Evolutionary conservation across 2,329 filamentous ascomycete genomes (phyloP).

Genomic region (Rutstroemia sp.): DNA sequence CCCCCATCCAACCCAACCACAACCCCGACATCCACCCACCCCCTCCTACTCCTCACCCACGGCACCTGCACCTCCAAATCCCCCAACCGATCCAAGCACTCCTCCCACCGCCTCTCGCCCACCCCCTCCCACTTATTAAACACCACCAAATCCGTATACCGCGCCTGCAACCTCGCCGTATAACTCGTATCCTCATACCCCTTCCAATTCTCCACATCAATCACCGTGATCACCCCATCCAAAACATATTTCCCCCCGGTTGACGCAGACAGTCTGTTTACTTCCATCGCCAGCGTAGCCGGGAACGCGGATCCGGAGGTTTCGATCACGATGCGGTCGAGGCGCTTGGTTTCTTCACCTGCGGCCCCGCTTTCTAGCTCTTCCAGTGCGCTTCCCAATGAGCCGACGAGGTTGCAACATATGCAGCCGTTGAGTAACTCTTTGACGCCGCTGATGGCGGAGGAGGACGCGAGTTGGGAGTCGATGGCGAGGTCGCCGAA

Average conservation of each 20-base stretch:
- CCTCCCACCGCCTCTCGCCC: constrained; percentile 53
- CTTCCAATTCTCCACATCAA: constrained; percentile 71
- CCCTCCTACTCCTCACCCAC: constrained; percentile 78
- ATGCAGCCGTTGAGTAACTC: constrained; percentile 97
- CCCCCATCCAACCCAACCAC: constrained; percentile 85
- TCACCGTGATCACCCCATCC: constrained; percentile 64
- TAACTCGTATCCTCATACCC: constrained; percentile 66
- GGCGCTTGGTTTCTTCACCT: neutral
- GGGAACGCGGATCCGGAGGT: constrained; percentile 64
- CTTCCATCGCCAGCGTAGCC: constrained; percentile 63
- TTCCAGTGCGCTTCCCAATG: constrained; percentile 71
- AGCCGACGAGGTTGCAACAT: constrained; percentile 96
- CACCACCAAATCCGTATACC: constrained; percentile 64
- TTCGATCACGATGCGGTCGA: constrained; percentile 89
- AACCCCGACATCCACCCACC: constrained; percentile 69
- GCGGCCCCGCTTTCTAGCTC: constrained; percentile 45
- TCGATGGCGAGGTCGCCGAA: constrained; percentile 94
- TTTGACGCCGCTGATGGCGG: constrained; percentile 79
- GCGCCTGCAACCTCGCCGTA: constrained; percentile 65
- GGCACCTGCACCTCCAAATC: constrained; percentile 60
- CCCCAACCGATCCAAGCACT: constrained; percentile 57
- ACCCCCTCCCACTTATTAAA: constrained; percentile 67
- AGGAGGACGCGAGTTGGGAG: constrained; percentile 77
- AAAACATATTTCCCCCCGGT: constrained; percentile 50
- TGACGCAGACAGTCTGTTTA: constrained; percentile 54